Conservation (phyloP, 2,329 filamentous ascomycete species). For the Talaromyces atroroseus region DNA sequence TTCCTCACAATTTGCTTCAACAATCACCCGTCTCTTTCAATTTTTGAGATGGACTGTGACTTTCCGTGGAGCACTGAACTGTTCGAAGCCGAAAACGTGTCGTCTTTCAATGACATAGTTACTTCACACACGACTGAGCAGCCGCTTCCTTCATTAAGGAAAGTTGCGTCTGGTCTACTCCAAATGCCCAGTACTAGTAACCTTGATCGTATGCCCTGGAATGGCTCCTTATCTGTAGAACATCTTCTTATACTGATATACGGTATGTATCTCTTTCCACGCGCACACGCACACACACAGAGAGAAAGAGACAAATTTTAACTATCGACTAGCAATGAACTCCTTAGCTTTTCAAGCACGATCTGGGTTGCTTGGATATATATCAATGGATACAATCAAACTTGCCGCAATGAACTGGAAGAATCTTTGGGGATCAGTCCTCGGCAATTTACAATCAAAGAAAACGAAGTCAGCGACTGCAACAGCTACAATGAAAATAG, state of each 20-base stretch:
- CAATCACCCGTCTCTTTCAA: constrained; percentile 25
- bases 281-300: no score
- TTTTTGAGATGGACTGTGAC: constrained; percentile 28
- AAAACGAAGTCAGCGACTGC: background rate
- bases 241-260: constrained; percentile 28
- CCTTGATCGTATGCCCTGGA: constrained; percentile 17
- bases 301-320: background rate
- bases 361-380: constrained; percentile 22
- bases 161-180: constrained; percentile 21
- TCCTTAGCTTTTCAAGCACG: constrained; percentile 27
- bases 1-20: constrained; percentile 30
- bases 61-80: constrained; percentile 26
- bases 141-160: constrained; percentile 21
- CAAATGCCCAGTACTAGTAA: constrained; percentile 15
- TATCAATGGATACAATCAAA: constrained; percentile 23
- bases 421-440: constrained; percentile 22
- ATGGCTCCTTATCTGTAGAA: constrained; percentile 23
- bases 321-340: constrained; percentile 20
- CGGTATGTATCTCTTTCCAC: constrained; percentile 15
- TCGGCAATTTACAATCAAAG: constrained; percentile 1
- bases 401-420: constrained; percentile 26
- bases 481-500: constrained; percentile 12
- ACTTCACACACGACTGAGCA: constrained; percentile 7
- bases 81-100: constrained; percentile 26
- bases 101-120: constrained; percentile 20